These are phyloP conservation scores for Lactarius deliciosus DNA, from an alignment of 768 basidiomycete species.

Conservation along the genomic window DNA sequence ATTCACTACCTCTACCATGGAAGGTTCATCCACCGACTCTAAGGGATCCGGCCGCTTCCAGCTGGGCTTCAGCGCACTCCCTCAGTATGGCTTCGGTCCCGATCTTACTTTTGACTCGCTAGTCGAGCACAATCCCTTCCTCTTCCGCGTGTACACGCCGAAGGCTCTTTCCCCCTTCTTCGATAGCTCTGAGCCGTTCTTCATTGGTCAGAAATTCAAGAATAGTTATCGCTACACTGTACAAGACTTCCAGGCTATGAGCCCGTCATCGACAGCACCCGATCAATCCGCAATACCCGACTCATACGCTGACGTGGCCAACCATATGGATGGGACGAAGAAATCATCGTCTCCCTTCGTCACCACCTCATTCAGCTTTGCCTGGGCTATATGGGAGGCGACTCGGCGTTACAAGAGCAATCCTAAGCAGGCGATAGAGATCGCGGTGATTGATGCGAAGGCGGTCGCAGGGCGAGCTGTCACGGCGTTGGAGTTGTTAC, in stretches of 20 bases:
- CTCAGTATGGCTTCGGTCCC: conserved; percentile 72
- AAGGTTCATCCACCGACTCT: conserved; percentile 23
- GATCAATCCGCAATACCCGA: conserved; percentile 28
- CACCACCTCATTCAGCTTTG: conserved; percentile 77
- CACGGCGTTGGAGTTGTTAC: conserved; percentile 64
- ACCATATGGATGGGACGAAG: conserved; percentile 80
- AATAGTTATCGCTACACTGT: conserved; percentile 35
- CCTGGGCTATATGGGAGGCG: conserved; percentile 83
- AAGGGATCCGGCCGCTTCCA: conserved; percentile 30
- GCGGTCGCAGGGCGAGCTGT: conserved; percentile 56
- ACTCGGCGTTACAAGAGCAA: conserved; percentile 68
- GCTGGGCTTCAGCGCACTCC: conserved; percentile 41
- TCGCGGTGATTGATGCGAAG: conserved; percentile 73
- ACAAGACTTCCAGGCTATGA: conserved; percentile 31
- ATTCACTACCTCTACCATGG: conserved; percentile 22
- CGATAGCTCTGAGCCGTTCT: conserved; percentile 60
- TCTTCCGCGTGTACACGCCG: conserved; percentile 80
- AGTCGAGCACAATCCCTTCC: conserved; percentile 63
- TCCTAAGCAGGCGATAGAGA: conserved; percentile 73
- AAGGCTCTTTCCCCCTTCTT: conserved; percentile 54
- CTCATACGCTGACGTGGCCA: conserved; percentile 62
- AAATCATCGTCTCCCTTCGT: conserved; percentile 66
- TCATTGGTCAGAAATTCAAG: conserved; percentile 65
- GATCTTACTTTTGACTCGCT: conserved; percentile 63
- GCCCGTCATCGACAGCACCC: conserved; percentile 25